Base-by-base conservation (phyloP, 345 rosid genomes). In the Pugionium cornutum region DNA sequence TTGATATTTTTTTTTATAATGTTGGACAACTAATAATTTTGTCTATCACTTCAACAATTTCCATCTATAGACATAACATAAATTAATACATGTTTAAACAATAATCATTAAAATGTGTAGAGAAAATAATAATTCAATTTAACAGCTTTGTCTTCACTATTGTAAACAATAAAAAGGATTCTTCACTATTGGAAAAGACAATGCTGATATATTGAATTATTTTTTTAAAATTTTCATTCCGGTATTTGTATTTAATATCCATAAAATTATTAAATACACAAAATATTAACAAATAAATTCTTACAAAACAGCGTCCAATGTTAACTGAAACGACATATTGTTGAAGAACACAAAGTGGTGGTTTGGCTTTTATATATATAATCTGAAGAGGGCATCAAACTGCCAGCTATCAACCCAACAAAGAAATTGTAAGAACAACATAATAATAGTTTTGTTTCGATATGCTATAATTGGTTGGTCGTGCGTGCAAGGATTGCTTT, bases 371-470 rank as follows among this genome's bases (percentile, higher is more conserved):
- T 66, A 42, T 25, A 7, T 18, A 7, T 8, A n/a, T 40, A 36
- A 30, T 45, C 44, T 40, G 5, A 25, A 34, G 28, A 51, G 60
- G 73, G 69, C 74, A 68, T 62, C 53, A 55, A 49, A 40, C 25
- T 74, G 77, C 74, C 77, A 62, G 77, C 77, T 68, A 68, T 7
- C 69, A 28, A 62, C 77, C 77, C 65, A 62, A 74, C 77, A 67
- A 48, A 47, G 18, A 67, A 53, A 54, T 62, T 28, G 44, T 9
- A 67, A 49, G 3, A 66, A 59, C 11, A 7, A 28, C 18, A 36
- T 50, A 40, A 53, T 25, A 67, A 61, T 18, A 30, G 48, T 67
- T 46, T 42, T 54, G 36, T 57, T 55, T 58, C 45, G 62, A 66
- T 66, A 31, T 67, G 64, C 54, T 29, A 68, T 54, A 63, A 54